phyloP scores from a whole-genome alignment of 140 eudicot genomes.

The Cichorium intybus region DNA sequence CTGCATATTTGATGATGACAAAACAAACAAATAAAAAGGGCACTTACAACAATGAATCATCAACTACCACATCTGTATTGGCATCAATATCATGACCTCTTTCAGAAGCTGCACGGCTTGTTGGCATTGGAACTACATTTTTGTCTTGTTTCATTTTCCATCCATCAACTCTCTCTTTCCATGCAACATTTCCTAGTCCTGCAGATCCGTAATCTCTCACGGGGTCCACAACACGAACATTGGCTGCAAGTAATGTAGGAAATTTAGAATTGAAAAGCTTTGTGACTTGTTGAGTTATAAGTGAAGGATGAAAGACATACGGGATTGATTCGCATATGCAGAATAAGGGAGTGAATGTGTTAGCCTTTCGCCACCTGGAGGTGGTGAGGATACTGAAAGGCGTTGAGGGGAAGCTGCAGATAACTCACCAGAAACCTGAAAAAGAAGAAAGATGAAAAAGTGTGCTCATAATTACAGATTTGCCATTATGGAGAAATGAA shows the following conservation, averaged over 20 bases:
- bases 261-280: slow-evolving; percentile 3
- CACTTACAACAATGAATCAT: slow-evolving; percentile 78
- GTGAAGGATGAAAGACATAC: slow-evolving; percentile 29
- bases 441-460: neutral
- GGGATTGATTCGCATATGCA: slow-evolving; percentile 44
- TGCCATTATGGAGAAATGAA: neutral
- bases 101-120: slow-evolving; percentile 91
- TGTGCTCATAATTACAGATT: neutral
- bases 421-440: slow-evolving; percentile 89
- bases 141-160: slow-evolving; percentile 98
- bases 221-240: slow-evolving; percentile 73
- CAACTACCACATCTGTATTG: slow-evolving; percentile 70
- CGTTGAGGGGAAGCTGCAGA: slow-evolving; percentile 98
- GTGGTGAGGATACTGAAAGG: slow-evolving; percentile 84
- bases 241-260: slow-evolving; percentile 54
- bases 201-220: slow-evolving; percentile 88
- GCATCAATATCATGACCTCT: slow-evolving; percentile 95
- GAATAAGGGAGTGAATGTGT: slow-evolving; percentile 48
- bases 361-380: slow-evolving; percentile 59
- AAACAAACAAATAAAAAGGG: neutral
- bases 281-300: slow-evolving; percentile 18
- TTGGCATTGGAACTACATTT: slow-evolving; percentile 64
- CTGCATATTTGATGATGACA: no score
- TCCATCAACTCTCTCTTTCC: slow-evolving; percentile 99
- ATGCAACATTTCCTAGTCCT: slow-evolving; percentile 91